These are phyloP conservation scores for Asterella californica DNA, from an alignment of 225 moss, liverwort and hornwort genomes.

Conservation along the genomic window DNA sequence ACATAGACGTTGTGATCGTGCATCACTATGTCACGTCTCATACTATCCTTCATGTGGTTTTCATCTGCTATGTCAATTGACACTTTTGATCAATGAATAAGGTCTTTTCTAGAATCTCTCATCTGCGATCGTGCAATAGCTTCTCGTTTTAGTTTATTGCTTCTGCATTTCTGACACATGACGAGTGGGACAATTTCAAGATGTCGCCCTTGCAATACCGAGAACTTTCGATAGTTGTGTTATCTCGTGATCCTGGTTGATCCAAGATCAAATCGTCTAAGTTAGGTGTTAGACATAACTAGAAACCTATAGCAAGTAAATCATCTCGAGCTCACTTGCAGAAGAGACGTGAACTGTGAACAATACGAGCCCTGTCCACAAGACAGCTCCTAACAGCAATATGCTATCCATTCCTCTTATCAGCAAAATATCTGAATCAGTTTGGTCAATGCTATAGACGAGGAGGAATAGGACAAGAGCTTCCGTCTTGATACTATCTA, in stretches of 20 bases:
- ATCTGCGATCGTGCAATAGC: too few relatives aligned
- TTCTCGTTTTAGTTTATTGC: too few relatives aligned
- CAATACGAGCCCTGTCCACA: conserved; percentile 3
- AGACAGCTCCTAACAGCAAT: background rate
- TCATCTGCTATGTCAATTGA: too few relatives aligned
- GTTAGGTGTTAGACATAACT: background rate
- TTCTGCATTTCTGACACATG: too few relatives aligned
- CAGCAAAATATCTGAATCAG: background rate
- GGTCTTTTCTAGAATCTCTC: too few relatives aligned
- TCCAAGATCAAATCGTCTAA: background rate
- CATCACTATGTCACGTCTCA: too few relatives aligned
- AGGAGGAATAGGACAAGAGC: background rate
- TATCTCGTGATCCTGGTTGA: background rate
- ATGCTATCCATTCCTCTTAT: background rate
- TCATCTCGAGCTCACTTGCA: background rate
- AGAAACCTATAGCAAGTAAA: background rate
- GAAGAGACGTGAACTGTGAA: background rate
- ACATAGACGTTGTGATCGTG: too few relatives aligned
- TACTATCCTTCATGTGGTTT: too few relatives aligned
- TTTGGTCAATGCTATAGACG: too few relatives aligned
- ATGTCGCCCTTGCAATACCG: background rate
- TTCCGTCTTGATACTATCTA: background rate
- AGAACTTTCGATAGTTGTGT: background rate
- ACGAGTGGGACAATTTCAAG: background rate
- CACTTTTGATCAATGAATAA: too few relatives aligned